These are phyloP conservation scores for Russula vinacea DNA, from an alignment of 768 basidiomycete genomes.

Conservation along the genomic window DNA sequence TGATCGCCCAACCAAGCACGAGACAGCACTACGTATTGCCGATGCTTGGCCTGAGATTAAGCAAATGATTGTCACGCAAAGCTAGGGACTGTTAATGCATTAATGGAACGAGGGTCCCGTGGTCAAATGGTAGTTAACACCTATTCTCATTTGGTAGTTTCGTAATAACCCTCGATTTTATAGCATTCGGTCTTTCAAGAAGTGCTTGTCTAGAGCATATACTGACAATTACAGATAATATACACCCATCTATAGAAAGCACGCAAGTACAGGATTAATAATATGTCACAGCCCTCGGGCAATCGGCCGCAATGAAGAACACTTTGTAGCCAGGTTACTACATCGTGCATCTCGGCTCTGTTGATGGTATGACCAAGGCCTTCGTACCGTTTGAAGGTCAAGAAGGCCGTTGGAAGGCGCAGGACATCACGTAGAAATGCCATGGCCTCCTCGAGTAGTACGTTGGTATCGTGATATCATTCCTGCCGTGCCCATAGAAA, in stretches of 20 bases:
- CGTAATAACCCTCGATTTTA: background rate
- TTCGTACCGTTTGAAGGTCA: slow-evolving; percentile 36
- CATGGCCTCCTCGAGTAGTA: slow-evolving; percentile 37
- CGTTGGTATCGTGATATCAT: slow-evolving; percentile 41
- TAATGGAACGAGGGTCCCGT: background rate
- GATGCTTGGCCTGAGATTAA: background rate
- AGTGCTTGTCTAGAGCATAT: background rate
- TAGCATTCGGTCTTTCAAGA: background rate
- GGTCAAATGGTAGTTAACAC: background rate
- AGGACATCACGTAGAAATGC: slow-evolving; percentile 37
- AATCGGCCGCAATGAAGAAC: slow-evolving; percentile 17
- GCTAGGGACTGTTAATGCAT: background rate
- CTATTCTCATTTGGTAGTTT: background rate
- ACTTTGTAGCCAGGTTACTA: slow-evolving; percentile 35
- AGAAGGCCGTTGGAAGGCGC: slow-evolving; percentile 29
- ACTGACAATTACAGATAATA: background rate
- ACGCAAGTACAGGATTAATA: background rate
- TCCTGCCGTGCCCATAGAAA: slow-evolving; percentile 44
- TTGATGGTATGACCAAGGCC: slow-evolving; percentile 39
- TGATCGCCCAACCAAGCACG: background rate
- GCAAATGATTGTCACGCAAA: no score
- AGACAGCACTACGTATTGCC: background rate
- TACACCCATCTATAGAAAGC: background rate
- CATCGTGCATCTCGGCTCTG: slow-evolving; percentile 38
- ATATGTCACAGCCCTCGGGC: background rate